Percentiles rank a stretch among this genome's conserved stretches.
These are phyloP conservation scores for Epichloe gansuensis DNA, from an alignment of 2,329 filamentous ascomycete genomes.

Conservation along the genomic window DNA sequence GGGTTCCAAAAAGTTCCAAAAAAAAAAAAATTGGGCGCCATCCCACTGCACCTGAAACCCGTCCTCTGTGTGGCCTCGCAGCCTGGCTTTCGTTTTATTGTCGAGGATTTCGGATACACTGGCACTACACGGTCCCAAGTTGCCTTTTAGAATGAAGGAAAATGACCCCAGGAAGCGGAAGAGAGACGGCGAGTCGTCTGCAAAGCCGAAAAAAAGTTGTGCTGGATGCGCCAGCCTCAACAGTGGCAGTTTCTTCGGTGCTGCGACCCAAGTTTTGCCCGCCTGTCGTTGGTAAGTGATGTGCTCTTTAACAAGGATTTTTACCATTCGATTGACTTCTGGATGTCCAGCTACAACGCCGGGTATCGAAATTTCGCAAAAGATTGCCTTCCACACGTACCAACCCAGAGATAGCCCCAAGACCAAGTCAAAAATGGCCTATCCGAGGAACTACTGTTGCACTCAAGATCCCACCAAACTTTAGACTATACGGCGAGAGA, in stretches of 20 bases:
- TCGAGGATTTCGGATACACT: neutral
- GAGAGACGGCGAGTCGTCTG: constrained; percentile 28
- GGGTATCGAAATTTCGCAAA: constrained; percentile 23
- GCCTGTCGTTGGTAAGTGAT: constrained; percentile 37
- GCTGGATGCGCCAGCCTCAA: constrained; percentile 27
- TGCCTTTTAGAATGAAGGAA: constrained; percentile 22
- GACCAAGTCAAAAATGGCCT: constrained; percentile 27
- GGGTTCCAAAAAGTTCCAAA: constrained; percentile 20
- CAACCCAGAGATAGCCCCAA: constrained; percentile 24
- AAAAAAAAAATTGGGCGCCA: constrained; percentile 17
- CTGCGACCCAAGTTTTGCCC: constrained; percentile 34
- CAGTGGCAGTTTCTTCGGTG: constrained; percentile 34
- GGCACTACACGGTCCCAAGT: neutral
- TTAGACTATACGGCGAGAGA: constrained; percentile 50
- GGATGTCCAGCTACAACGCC: constrained; percentile 20
- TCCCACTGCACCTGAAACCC: constrained; percentile 11
- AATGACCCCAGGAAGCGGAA: constrained; percentile 41
- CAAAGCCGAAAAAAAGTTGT: constrained; percentile 41
- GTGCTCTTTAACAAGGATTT: neutral
- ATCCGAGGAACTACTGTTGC: constrained; percentile 40
- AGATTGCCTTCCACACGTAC: constrained; percentile 36
- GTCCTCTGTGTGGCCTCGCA: neutral
- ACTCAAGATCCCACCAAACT: constrained; percentile 43
- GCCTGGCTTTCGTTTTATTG: neutral
- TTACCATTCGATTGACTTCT: neutral